Evolutionary conservation across 2,329 filamentous ascomycete species (phyloP).

Genomic region (Aspergillus flavus): DNA sequence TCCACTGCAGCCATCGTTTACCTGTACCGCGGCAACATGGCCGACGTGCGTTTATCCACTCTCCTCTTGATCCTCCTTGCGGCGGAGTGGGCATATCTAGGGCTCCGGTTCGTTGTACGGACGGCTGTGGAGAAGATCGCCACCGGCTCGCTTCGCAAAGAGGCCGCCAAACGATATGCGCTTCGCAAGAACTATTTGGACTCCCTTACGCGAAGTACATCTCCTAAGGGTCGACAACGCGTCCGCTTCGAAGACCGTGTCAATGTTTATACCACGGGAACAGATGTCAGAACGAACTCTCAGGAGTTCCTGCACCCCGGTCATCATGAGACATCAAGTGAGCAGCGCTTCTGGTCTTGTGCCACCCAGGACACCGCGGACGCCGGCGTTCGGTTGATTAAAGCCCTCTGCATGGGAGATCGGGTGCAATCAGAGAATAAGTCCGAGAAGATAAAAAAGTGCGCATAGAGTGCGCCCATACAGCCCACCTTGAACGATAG

Average conservation of each 20-base stretch:
- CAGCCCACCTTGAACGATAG: background rate
- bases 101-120: conserved; percentile 69
- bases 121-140: conserved; percentile 76
- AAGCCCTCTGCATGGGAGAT: conserved; percentile 36
- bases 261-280: conserved; percentile 31
- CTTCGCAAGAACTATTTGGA: conserved; percentile 74
- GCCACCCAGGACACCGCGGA: conserved; percentile 55
- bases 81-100: conserved; percentile 82
- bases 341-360: conserved; percentile 56
- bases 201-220: conserved; percentile 9
- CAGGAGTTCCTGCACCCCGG: conserved; percentile 29
- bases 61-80: conserved; percentile 78
- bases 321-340: conserved; percentile 39
- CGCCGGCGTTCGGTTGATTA: conserved; percentile 55
- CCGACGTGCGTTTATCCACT: conserved; percentile 72
- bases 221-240: conserved; percentile 22
- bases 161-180: conserved; percentile 74
- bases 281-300: conserved; percentile 29
- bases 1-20: conserved; percentile 87
- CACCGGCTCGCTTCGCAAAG: conserved; percentile 78
- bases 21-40: conserved; percentile 72
- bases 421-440: background rate
- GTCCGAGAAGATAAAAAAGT: conserved; percentile 21
- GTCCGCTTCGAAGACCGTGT: conserved; percentile 40
- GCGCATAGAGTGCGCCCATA: conserved; percentile 33